Percentiles rank a stretch among this genome's conserved stretches.
phyloP scores from a whole-genome alignment of 768 basidiomycete species.

The Xerocomellus intermedius region DNA sequence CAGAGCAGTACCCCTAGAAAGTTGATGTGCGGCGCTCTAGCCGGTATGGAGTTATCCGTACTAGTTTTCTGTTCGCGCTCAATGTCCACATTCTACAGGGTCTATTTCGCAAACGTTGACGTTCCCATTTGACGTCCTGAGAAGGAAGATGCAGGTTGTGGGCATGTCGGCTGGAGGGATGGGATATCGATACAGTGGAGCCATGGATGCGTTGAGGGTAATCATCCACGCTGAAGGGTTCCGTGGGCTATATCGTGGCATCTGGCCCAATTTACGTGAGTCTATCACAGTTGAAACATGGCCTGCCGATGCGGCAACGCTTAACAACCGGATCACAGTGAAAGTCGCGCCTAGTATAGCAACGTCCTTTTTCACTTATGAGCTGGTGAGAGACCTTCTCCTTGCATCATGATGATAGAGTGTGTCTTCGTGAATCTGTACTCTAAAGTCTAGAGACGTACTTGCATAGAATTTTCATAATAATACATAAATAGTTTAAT shows the following conservation, averaged over 20 bases:
- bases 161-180: slow-evolving; percentile 65
- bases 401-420: slow-evolving; percentile 26
- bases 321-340: slow-evolving; percentile 44
- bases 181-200: slow-evolving; percentile 73
- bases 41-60: slow-evolving; percentile 47
- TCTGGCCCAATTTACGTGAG: slow-evolving; percentile 89
- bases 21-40: slow-evolving; percentile 81
- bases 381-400: slow-evolving; percentile 57
- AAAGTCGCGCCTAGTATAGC: slow-evolving; percentile 92
- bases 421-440: not conserved
- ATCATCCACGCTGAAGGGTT: slow-evolving; percentile 76
- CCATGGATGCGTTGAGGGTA: slow-evolving; percentile 69
- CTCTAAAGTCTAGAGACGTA: not conserved
- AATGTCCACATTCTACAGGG: slow-evolving; percentile 41
- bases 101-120: slow-evolving; percentile 92
- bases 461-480: not conserved
- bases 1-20: slow-evolving; percentile 68
- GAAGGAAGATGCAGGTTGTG: slow-evolving; percentile 94
- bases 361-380: slow-evolving; percentile 83
- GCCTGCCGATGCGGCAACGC: slow-evolving; percentile 3
- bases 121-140: slow-evolving; percentile 92
- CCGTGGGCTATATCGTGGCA: slow-evolving; percentile 74
- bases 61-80: slow-evolving; percentile 1
- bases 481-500: slow-evolving; percentile 7
- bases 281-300: slow-evolving; percentile 6